Conservation (phyloP, 306 rosid genomes). For the Ziziphus jujuba region DNA sequence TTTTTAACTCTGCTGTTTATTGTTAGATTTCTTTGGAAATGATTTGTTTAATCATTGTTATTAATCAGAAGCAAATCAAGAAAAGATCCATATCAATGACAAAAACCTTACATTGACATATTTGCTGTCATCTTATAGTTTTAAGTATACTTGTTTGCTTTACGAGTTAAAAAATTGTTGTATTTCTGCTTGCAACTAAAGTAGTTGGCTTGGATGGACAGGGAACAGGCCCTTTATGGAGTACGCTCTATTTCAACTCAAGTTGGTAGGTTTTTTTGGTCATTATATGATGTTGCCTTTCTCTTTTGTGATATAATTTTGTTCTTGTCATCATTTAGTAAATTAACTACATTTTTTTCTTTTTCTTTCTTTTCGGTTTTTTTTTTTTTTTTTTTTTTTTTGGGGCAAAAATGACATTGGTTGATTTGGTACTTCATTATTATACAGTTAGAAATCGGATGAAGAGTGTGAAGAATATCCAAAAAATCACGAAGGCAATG, state of each 20-base stretch:
- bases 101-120: neutral
- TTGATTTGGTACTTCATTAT: slow-evolving; percentile 15
- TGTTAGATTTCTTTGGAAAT: no score
- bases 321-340: slow-evolving; percentile 4
- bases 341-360: neutral
- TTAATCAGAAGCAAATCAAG: no score
- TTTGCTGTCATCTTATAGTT: neutral
- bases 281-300: slow-evolving; percentile 1
- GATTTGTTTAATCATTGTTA: no score
- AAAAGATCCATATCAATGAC: no score
- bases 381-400: neutral
- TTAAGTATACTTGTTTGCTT: neutral
- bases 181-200: neutral
- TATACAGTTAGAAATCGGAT: slow-evolving; percentile 79
- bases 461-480: slow-evolving; percentile 98
- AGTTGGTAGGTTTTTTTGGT: slow-evolving; percentile 56
- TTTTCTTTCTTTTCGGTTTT: no score
- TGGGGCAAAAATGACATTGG: neutral
- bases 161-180: neutral
- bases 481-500: slow-evolving; percentile 98
- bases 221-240: slow-evolving; percentile 69
- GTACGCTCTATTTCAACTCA: slow-evolving; percentile 93
- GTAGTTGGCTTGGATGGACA: slow-evolving; percentile 33
- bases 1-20: no score
- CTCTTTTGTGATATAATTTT: neutral